phyloP scores from a whole-genome alignment of 2,329 filamentous ascomycete genomes.

The Aspergillus piperis region DNA sequence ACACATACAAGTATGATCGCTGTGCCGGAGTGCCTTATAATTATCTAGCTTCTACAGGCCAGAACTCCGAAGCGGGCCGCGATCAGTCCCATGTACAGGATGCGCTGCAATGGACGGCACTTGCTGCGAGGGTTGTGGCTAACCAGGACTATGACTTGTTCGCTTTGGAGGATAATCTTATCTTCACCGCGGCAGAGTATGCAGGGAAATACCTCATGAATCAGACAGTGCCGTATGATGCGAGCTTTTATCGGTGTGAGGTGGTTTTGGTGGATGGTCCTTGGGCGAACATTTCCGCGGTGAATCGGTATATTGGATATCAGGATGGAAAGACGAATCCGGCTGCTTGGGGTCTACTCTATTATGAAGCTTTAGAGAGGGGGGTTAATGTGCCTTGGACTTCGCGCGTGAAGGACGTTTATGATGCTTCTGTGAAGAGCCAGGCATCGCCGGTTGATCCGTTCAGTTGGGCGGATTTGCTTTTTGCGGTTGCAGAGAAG shows the following conservation, averaged over 20 bases:
- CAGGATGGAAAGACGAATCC: too few species aligned
- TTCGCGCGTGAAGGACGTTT: too few species aligned
- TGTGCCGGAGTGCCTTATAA: conserved; percentile 37
- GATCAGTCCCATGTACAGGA: conserved; percentile 40
- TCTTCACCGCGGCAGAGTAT: conserved; percentile 43
- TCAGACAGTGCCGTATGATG: conserved; percentile 38
- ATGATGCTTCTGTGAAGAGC: too few species aligned
- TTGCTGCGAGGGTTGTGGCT: conserved; percentile 36
- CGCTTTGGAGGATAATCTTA: conserved; percentile 30
- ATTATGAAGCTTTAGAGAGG: too few species aligned
- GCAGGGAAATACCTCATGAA: conserved; percentile 44
- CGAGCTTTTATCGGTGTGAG: conserved; percentile 42
- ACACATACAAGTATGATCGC: conserved; percentile 38
- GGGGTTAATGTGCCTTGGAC: too few species aligned
- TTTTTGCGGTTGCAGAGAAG: too few species aligned
- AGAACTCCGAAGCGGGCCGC: conserved; percentile 40
- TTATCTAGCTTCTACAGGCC: conserved; percentile 37
- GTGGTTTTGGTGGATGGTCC: conserved; percentile 44
- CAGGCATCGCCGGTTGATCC: too few species aligned
- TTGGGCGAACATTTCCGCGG: conserved; percentile 34
- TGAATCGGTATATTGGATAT: not conserved
- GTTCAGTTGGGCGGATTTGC: too few species aligned
- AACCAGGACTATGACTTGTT: conserved; percentile 43
- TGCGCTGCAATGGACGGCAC: conserved; percentile 39
- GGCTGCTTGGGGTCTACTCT: too few species aligned